Evolutionary conservation across 1,284 basidiomycete species (phyloP), one percentile per base, ranked within the genome.

Genomic region (Austroboletus niveus): DNA sequence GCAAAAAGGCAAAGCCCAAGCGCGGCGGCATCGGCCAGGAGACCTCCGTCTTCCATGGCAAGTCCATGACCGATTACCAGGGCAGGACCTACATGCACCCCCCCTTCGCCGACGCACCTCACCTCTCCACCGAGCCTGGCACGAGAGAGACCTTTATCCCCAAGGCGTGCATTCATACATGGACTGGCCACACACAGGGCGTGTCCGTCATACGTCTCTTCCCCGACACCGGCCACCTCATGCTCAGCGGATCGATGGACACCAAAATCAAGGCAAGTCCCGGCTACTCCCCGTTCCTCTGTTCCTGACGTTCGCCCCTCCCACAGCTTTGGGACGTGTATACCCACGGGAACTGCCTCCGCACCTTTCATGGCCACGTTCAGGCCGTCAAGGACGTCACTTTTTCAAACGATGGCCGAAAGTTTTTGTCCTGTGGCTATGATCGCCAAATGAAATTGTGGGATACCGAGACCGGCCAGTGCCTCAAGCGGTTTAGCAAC

Each of bases 391-490:
- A 98, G 69, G 97, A 99, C 61, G 79, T 99, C 50, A 85, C 85
- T 2, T 99, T 99, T 72, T 93, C 93, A 53, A 96, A 96, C 67
- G 89, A 94, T 58, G 97, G 97, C 1, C 80, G 81, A 31, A 81
- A 80, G 58, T 99, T 99, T 76, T 70, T 99, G 45, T 97, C 93
- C 8, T 94, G 95, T 54, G 89, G 85, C 32, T 99, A 97, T 64
- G 97, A 99, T 71, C 85, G 94, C 48, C 89, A 94, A 66, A 93
- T 99, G 83, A 99, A 99, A 73, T 78, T 98, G 8, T 99, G 97
- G 97, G 95, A 99, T 65, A 98, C 97, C 17, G 97, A 99, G 74
- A 98, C 97, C 0, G 96, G 92, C 1, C 89, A 95, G 72, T 98
- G 96, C 73, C 74, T 98, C 54, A 90, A 95, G 69, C 90, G 94